Percentiles rank a stretch among this genome's conserved stretches.
Conservation (phyloP, 257 asterid species). For the Solanum chmielewskii region DNA sequence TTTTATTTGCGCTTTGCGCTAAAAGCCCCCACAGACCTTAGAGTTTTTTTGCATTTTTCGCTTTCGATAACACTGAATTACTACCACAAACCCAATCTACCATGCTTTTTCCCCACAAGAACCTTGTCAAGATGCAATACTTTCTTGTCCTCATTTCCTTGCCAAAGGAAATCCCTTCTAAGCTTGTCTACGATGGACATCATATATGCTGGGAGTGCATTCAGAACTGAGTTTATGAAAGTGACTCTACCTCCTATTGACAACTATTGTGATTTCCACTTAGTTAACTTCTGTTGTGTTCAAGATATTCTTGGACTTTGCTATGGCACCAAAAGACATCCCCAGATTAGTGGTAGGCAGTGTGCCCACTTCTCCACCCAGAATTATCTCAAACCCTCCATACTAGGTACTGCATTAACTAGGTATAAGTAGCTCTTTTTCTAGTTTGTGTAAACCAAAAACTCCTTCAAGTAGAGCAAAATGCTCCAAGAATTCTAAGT, state of each 20-base stretch:
- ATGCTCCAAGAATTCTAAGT: neutral
- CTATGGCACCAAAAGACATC: neutral
- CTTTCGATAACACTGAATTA: too few relatives aligned
- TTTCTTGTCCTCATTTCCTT: neutral
- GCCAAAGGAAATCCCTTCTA: neutral
- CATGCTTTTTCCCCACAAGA: neutral
- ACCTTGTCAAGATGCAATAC: neutral
- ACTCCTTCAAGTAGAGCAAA: neutral
- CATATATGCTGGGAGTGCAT: neutral
- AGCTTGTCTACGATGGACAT: neutral
- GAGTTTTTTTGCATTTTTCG: too few relatives aligned
- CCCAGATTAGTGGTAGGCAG: neutral
- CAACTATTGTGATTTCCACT: neutral
- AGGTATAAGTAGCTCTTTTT: neutral
- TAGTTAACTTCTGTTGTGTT: neutral
- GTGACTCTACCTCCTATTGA: neutral
- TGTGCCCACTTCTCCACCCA: neutral
- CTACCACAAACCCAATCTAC: neutral
- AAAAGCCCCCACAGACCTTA: too few relatives aligned
- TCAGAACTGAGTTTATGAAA: neutral
- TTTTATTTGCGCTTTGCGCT: too few relatives aligned
- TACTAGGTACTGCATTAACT: neutral
- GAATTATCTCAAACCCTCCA: neutral
- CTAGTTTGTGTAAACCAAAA: neutral
- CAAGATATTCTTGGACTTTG: neutral